Conservation (phyloP, 257 asterid species). For the Solanum infundibuliforme region DNA sequence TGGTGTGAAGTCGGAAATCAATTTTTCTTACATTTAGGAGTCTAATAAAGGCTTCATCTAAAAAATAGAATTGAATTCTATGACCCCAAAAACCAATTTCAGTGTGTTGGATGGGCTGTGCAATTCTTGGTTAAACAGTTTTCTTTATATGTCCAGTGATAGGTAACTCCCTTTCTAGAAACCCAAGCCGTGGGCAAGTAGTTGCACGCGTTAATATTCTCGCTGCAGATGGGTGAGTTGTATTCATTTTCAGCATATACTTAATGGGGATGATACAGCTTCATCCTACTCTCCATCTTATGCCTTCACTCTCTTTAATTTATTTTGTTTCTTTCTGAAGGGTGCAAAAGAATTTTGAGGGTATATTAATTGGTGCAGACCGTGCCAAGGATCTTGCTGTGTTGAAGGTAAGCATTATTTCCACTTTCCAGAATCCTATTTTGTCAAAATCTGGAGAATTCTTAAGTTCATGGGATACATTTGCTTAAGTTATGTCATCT, state of each 20-base stretch:
- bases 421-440: background rate
- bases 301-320: background rate
- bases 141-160: conserved; percentile 44
- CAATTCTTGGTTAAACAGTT: conserved; percentile 7
- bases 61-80: background rate
- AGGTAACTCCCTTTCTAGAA: conserved; percentile 89
- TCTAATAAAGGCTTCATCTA: background rate
- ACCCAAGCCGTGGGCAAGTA: conserved; percentile 68
- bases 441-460: background rate
- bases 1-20: background rate
- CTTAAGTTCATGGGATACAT: background rate
- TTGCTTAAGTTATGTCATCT: background rate
- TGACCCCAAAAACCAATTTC: background rate
- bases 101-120: background rate
- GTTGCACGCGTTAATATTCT: conserved; percentile 92
- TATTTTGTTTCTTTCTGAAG: conserved; percentile 24
- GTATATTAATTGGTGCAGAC: conserved; percentile 82
- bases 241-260: background rate
- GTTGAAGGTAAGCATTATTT: conserved; percentile 49
- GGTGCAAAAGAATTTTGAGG: conserved; percentile 91
- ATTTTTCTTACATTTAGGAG: background rate
- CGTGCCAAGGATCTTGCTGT: conserved; percentile 98
- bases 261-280: background rate
- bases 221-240: conserved; percentile 82
- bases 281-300: background rate